These are phyloP conservation scores for Mycena rebaudengoi DNA, from an alignment of 768 basidiomycete genomes.

Conservation along the genomic window DNA sequence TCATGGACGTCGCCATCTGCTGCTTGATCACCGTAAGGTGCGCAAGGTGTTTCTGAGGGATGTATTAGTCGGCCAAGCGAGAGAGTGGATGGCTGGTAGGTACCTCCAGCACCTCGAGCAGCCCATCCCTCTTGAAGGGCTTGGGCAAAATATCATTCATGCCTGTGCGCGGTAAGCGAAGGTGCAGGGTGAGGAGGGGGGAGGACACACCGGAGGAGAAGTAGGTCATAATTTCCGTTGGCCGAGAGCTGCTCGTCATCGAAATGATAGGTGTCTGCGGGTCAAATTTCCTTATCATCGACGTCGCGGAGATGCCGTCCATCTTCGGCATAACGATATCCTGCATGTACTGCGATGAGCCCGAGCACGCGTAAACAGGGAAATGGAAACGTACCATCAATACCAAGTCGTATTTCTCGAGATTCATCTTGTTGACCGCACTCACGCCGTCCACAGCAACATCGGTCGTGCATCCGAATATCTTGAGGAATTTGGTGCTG, in stretches of 20 bases:
- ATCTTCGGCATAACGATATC: constrained; percentile 95
- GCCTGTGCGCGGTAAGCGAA: background rate
- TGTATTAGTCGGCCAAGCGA: background rate
- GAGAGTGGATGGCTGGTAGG: constrained; percentile 17
- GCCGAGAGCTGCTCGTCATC: constrained; percentile 95
- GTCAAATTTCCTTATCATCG: constrained; percentile 93
- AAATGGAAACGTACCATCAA: constrained; percentile 74
- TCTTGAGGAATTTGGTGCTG: constrained; percentile 91
- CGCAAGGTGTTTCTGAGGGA: constrained; percentile 77
- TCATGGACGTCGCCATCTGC: constrained; percentile 48
- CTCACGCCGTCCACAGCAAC: constrained; percentile 92
- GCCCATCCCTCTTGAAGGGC: constrained; percentile 91
- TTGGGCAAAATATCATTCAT: constrained; percentile 98
- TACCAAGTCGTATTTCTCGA: constrained; percentile 94
- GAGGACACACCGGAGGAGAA: constrained; percentile 66
- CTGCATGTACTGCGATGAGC: constrained; percentile 44
- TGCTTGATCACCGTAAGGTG: constrained; percentile 88
- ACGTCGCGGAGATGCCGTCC: constrained; percentile 90
- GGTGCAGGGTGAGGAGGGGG: background rate
- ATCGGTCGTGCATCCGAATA: constrained; percentile 93
- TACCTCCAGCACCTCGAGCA: constrained; percentile 92
- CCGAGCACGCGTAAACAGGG: background rate
- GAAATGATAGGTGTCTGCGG: constrained; percentile 96
- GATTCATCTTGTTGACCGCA: constrained; percentile 95
- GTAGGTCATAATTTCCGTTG: constrained; percentile 91